Conservation (phyloP, 768 basidiomycete genomes). For the Russula brevipes region DNA sequence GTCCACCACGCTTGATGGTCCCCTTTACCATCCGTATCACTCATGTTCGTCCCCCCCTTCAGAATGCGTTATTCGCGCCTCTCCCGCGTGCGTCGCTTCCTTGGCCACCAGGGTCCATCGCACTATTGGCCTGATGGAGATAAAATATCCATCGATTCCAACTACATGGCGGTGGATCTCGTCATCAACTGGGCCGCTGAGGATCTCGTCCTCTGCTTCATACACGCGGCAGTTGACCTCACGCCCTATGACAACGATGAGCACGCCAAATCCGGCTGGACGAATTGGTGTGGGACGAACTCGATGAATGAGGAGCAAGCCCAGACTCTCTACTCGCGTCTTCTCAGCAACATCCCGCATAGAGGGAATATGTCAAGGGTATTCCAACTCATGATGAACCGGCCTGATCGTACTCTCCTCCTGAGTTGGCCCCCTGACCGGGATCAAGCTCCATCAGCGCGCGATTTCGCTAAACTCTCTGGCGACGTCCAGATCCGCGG, state of each 20-base stretch:
- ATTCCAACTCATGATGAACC: conserved; percentile 73
- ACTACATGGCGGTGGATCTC: conserved; percentile 85
- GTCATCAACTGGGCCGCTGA: conserved; percentile 89
- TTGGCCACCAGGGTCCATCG: conserved; percentile 60
- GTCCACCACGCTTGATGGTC: conserved; percentile 19
- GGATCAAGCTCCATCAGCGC: conserved; percentile 35
- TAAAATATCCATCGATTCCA: conserved; percentile 59
- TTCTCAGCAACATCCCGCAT: conserved; percentile 51
- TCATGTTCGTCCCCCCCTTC: conserved; percentile 23
- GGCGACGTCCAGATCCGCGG: conserved; percentile 61
- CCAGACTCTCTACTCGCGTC: conserved; percentile 52
- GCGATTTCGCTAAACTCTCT: conserved; percentile 52
- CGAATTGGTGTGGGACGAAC: conserved; percentile 86
- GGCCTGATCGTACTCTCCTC: conserved; percentile 50
- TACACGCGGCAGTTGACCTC: conserved; percentile 77
- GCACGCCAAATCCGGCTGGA: conserved; percentile 65
- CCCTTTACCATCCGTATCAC: conserved; percentile 19
- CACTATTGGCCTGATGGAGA: conserved; percentile 59
- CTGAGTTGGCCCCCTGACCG: conserved; percentile 75
- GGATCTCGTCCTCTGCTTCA: conserved; percentile 81
- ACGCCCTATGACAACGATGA: conserved; percentile 71
- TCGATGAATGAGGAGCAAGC: conserved; percentile 53
- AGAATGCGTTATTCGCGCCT: conserved; percentile 80
- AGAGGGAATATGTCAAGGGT: conserved; percentile 52
- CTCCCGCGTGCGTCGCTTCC: conserved; percentile 60